A percentile compares a stretch with the other conserved stretches of the same genome.
Evolutionary conservation across 768 basidiomycete genomes (phyloP).

Genomic region (Sarcomyxa edulis): DNA sequence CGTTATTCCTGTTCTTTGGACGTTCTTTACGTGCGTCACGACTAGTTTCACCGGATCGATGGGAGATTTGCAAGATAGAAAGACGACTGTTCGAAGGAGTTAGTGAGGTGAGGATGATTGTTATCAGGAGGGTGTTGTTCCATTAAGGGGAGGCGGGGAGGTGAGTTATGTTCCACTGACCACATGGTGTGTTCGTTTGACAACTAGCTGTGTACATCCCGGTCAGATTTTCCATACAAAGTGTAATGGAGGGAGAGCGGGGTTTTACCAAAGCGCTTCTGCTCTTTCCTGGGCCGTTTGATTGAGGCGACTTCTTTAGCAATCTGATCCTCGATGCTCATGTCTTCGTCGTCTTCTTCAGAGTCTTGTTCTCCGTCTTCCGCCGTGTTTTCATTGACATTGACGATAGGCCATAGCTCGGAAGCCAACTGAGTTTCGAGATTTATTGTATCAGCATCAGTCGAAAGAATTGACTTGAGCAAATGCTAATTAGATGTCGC

Average conservation of each 20-base stretch:
- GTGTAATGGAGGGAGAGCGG: background rate
- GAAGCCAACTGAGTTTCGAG: conserved; percentile 50
- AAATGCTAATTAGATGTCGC: conserved; percentile 13
- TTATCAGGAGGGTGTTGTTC: background rate
- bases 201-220: conserved; percentile 50
- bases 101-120: conserved; percentile 2
- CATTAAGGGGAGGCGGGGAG: no score
- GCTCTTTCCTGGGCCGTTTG: conserved; percentile 58
- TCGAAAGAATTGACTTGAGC: background rate
- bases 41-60: conserved; percentile 74
- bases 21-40: conserved; percentile 54
- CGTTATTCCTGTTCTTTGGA: conserved; percentile 57
- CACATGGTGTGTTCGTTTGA: conserved; percentile 75
- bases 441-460: conserved; percentile 1
- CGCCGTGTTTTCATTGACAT: conserved; percentile 15
- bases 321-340: conserved; percentile 66
- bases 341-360: conserved; percentile 31
- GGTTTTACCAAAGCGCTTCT: conserved; percentile 65
- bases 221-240: no score
- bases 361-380: conserved; percentile 23
- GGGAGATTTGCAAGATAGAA: conserved; percentile 75
- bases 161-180: conserved; percentile 31
- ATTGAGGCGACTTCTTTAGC: conserved; percentile 67
- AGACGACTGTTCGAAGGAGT: conserved; percentile 47
- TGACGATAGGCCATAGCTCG: conserved; percentile 61